phyloP scores from a whole-genome alignment of 164 flowering plant genomes.

The Magnolia sinica region DNA sequence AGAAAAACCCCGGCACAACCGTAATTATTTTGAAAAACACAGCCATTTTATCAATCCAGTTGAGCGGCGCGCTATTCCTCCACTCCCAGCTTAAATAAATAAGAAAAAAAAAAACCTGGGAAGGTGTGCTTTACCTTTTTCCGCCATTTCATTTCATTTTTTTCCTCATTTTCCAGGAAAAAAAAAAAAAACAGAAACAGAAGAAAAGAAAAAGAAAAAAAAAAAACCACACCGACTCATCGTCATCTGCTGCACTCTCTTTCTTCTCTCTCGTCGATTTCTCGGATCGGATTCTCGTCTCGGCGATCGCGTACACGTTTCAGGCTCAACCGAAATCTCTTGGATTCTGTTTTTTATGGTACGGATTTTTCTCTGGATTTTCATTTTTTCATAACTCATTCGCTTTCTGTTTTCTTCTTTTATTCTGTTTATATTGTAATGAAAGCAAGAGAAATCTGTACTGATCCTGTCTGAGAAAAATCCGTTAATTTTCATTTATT shows the following conservation, averaged over 20 bases:
- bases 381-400: neutral
- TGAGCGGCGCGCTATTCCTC: neutral
- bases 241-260: neutral
- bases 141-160: neutral
- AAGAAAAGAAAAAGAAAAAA: neutral
- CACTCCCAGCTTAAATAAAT: neutral
- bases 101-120: neutral
- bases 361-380: neutral
- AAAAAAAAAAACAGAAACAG: neutral
- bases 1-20: too few relatives aligned
- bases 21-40: too few relatives aligned
- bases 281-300: slow-evolving; percentile 5
- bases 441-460: neutral
- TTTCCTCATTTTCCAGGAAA: neutral
- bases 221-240: neutral
- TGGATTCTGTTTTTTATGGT: neutral
- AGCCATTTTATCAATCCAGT: too few relatives aligned
- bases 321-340: neutral
- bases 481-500: neutral
- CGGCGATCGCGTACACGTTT: neutral
- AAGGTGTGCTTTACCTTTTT: neutral
- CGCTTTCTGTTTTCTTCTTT: neutral
- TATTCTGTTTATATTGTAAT: neutral
- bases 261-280: neutral
- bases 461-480: neutral